Conservation (phyloP, 2,329 filamentous ascomycete genomes). For the Ophidiomyces ophidiicola region DNA sequence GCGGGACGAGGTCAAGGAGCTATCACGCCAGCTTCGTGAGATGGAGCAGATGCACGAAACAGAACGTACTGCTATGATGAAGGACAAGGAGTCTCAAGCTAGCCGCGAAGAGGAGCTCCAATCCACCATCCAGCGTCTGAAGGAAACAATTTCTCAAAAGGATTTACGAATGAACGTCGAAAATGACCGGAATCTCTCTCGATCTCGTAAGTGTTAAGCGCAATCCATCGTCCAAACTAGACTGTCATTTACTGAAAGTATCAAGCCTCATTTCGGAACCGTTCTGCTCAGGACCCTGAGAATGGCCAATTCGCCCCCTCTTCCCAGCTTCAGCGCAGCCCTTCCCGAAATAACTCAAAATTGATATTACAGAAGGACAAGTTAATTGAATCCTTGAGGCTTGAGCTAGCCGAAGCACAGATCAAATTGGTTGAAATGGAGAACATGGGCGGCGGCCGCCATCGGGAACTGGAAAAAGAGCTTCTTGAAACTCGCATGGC, state of each 20-base stretch:
- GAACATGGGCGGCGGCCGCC: constrained; percentile 74
- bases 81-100: constrained; percentile 81
- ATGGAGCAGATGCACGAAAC: constrained; percentile 87
- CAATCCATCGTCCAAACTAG: background rate
- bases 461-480: constrained; percentile 81
- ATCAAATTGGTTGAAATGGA: constrained; percentile 92
- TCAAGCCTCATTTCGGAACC: constrained; percentile 39
- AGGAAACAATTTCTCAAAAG: constrained; percentile 73
- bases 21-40: constrained; percentile 71
- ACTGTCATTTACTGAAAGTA: background rate
- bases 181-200: constrained; percentile 39
- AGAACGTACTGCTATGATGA: constrained; percentile 72
- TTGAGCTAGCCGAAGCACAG: constrained; percentile 88
- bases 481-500: constrained; percentile 89
- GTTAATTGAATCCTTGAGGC: constrained; percentile 78
- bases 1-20: constrained; percentile 73
- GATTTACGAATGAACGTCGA: constrained; percentile 44
- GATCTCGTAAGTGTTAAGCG: constrained; percentile 42
- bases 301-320: constrained; percentile 74
- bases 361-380: constrained; percentile 91
- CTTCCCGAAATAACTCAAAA: constrained; percentile 80
- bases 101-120: constrained; percentile 85
- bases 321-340: constrained; percentile 70
- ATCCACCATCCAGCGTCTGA: constrained; percentile 75
- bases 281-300: constrained; percentile 52